These are phyloP conservation scores for Trametes sanguinea DNA, from an alignment of 768 basidiomycete genomes.

Conservation along the genomic window DNA sequence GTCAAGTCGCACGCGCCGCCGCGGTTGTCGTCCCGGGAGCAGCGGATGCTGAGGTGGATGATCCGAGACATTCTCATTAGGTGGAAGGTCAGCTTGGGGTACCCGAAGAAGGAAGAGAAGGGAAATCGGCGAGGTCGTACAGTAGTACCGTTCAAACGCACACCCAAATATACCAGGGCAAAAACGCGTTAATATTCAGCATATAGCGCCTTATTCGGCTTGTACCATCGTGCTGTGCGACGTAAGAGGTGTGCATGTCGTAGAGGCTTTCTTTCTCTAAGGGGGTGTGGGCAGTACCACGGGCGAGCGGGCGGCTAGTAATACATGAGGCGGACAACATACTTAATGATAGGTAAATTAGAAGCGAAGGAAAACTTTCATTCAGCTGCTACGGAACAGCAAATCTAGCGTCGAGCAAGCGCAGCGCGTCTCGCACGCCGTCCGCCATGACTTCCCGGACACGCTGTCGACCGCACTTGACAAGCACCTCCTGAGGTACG, in stretches of 20 bases:
- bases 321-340: conserved; percentile 12
- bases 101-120: background rate
- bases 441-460: conserved; percentile 71
- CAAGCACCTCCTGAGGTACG: conserved; percentile 61
- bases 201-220: background rate
- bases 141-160: conserved; percentile 15
- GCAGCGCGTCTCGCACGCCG: conserved; percentile 73
- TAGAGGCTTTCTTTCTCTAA: conserved; percentile 1
- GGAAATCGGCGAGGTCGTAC: background rate
- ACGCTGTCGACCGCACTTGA: conserved; percentile 60
- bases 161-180: conserved; percentile 12
- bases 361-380: conserved; percentile 9
- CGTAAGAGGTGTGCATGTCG: background rate
- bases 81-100: conserved; percentile 37
- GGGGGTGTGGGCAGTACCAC: background rate
- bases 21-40: conserved; percentile 35
- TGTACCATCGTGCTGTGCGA: background rate
- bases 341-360: conserved; percentile 18
- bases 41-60: conserved; percentile 41
- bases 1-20: conserved; percentile 11
- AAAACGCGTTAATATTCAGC: conserved; percentile 3
- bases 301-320: background rate
- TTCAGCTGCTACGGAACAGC: conserved; percentile 17
- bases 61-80: conserved; percentile 44
- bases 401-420: conserved; percentile 60